Evolutionary conservation across 23 red algal species (phyloP), one percentile per base, ranked within the genome.

Genomic region (Gracilaria domingensis): DNA sequence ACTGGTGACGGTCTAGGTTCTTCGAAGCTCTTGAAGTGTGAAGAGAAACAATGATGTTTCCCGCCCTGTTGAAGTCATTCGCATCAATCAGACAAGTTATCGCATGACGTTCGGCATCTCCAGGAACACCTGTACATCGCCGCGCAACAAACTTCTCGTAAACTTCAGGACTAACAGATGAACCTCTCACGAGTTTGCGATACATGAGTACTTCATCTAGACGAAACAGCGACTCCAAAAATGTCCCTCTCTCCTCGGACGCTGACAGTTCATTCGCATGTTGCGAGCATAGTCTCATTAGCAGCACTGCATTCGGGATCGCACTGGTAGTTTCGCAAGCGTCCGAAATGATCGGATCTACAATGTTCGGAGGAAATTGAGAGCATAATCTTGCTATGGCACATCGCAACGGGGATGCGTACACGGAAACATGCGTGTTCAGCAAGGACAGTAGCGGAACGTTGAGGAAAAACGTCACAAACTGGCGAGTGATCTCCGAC

Each of bases 81-180:
- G 69, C 69, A 25, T 92, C 89, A 66, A 84, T 84, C 69, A 92
- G 54, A 42, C 59, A 83, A 29, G 59, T 84, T 40, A 92, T 65
- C 0, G 89, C 89, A 58, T 92, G 79, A 4, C 89, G 89, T 37
- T 92, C 89, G 18, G 89, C 78, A 75, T 92, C 89, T 8, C 89
- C 80, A 47, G 66, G 80, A 32, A 75, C 89, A 0, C 89, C 89
- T 9, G 62, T 59, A 66, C 62, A 92, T 21, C 80, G 62, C 33
- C 89, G 77, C 13, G 89, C 89, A 30, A 78, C 66, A 59, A 92
- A 74, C 35, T 84, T 61, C 59, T 84, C 79, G 38, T 70, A 84
- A n/a, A 84, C 89, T 55, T 54, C 45, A 24, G 34, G 59, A n/a
- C 55, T 28, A 25, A 84, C 79, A 40, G 49, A 50, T 49, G 89